Evolutionary conservation across 768 basidiomycete species (phyloP).

Genomic region (Hysterangium stoloniferum): DNA sequence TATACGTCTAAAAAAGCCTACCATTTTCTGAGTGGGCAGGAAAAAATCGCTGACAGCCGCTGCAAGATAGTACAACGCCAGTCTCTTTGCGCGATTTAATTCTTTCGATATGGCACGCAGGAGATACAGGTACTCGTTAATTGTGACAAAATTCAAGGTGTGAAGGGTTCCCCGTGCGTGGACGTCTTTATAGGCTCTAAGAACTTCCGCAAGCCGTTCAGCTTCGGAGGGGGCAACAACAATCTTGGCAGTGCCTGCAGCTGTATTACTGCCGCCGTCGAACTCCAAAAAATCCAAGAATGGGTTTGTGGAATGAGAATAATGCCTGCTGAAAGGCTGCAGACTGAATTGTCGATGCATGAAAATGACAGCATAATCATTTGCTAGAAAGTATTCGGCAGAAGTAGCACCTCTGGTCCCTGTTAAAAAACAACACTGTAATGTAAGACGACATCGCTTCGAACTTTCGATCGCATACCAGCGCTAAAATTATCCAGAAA

Average conservation of each 20-base stretch:
- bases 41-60: conserved; percentile 99
- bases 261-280: conserved; percentile 20
- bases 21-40: conserved; percentile 85
- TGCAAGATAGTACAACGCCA: conserved; percentile 91
- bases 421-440: too few relatives aligned
- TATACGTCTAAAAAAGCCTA: conserved; percentile 37
- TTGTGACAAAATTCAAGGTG: conserved; percentile 85
- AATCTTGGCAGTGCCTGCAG: conserved; percentile 36
- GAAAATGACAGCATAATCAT: conserved; percentile 96
- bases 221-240: conserved; percentile 62
- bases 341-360: conserved; percentile 97
- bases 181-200: conserved; percentile 74
- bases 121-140: conserved; percentile 94
- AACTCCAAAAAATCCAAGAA: conserved; percentile 94
- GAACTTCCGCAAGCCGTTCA: conserved; percentile 56
- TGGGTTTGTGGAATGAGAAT: conserved; percentile 96
- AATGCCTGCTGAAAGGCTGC: conserved; percentile 95
- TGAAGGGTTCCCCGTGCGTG: conserved; percentile 68
- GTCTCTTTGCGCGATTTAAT: conserved; percentile 58
- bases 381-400: conserved; percentile 93
- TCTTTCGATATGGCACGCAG: conserved; percentile 77
- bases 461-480: conserved; percentile 39
- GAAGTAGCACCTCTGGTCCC: conserved; percentile 97
- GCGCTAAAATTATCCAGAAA: conserved; percentile 99
- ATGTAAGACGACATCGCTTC: neutral